phyloP scores from a whole-genome alignment of 2,329 filamentous ascomycete species.

The Fusarium duplospermum region DNA sequence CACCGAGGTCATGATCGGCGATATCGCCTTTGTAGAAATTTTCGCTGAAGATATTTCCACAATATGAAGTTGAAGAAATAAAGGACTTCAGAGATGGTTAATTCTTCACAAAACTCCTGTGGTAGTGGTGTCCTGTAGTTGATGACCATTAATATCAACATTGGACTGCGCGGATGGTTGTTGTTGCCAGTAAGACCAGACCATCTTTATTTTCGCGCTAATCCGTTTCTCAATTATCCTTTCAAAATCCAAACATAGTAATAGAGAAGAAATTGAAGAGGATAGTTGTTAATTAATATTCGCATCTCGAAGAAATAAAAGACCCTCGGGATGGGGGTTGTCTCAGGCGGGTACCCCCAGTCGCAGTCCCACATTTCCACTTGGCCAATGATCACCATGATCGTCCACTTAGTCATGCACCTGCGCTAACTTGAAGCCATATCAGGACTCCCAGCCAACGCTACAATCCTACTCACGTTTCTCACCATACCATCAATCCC shows the following conservation, averaged over 20 bases:
- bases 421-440: too few relatives aligned
- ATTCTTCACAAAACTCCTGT: not conserved
- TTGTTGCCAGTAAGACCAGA: not conserved
- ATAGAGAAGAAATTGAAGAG: too few relatives aligned
- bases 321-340: not conserved
- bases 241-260: not conserved
- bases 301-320: not conserved
- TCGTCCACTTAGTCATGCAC: not conserved
- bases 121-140: not conserved
- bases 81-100: not conserved
- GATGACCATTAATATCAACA: not conserved
- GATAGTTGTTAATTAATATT: not conserved
- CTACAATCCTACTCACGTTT: not conserved
- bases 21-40: not conserved
- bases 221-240: too few relatives aligned
- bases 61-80: not conserved
- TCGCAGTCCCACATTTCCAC: not conserved
- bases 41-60: not conserved
- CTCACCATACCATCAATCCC: not conserved
- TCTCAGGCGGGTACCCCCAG: not conserved
- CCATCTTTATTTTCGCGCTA: too few relatives aligned
- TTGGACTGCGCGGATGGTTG: not conserved
- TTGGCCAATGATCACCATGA: not conserved
- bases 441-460: not conserved
- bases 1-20: not conserved